phyloP scores from a whole-genome alignment of 2,329 filamentous ascomycete species.

The Cladorrhinum sp. region DNA sequence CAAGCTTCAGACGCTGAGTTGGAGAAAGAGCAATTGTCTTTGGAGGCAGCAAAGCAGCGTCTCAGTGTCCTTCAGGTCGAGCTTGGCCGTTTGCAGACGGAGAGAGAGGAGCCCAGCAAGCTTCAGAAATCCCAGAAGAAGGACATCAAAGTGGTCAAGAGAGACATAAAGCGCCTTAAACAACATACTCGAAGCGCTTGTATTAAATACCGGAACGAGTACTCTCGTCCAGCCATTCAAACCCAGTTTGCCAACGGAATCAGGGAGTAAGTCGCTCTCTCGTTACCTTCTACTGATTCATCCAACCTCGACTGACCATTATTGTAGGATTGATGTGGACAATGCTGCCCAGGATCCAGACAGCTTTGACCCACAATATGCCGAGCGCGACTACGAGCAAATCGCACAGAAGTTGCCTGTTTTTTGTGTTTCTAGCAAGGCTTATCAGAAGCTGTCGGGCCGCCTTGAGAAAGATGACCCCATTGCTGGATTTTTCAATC shows the following conservation, averaged over 20 bases:
- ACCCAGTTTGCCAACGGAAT: slow-evolving; percentile 59
- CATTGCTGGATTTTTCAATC: slow-evolving; percentile 45
- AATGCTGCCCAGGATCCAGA: slow-evolving; percentile 47
- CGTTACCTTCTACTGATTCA: not conserved
- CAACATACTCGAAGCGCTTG: slow-evolving; percentile 34
- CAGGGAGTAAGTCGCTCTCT: slow-evolving; percentile 41
- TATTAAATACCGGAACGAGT: slow-evolving; percentile 55
- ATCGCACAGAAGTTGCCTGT: slow-evolving; percentile 55
- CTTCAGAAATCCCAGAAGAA: slow-evolving; percentile 28
- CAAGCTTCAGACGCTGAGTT: not conserved
- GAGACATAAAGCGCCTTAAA: slow-evolving; percentile 34
- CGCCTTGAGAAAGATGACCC: slow-evolving; percentile 51
- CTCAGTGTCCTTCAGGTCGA: not conserved
- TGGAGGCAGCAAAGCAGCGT: not conserved
- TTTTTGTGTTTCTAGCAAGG: slow-evolving; percentile 60
- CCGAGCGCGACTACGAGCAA: slow-evolving; percentile 54
- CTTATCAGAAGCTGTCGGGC: slow-evolving; percentile 58
- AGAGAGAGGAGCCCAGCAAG: slow-evolving; percentile 18
- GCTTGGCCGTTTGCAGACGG: slow-evolving; percentile 24
- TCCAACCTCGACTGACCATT: not conserved
- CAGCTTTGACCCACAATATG: slow-evolving; percentile 49
- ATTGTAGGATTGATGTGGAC: slow-evolving; percentile 50
- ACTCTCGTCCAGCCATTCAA: slow-evolving; percentile 53
- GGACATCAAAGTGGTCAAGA: slow-evolving; percentile 37
- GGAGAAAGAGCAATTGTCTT: not conserved